phyloP scores from a whole-genome alignment of 352 stramenopile species.

The Thalassiosira mediterranea region DNA sequence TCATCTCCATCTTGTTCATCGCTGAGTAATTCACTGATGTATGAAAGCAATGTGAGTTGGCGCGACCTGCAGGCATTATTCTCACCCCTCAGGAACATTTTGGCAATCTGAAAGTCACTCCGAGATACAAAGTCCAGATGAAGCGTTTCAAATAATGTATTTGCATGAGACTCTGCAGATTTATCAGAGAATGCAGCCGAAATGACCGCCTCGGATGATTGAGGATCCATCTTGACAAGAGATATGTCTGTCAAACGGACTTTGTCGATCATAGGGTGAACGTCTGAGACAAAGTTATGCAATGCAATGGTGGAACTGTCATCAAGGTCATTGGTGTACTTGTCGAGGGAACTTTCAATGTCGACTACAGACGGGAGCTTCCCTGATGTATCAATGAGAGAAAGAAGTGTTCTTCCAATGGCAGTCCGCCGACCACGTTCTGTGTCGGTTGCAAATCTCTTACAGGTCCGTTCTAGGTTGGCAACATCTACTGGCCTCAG shows the following conservation, averaged over 20 bases:
- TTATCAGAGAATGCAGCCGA: neutral
- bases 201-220: constrained; percentile 1
- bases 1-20: constrained; percentile 11
- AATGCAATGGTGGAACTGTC: constrained; percentile 13
- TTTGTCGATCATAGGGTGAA: neutral
- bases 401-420: constrained; percentile 8
- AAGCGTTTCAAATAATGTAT: too few relatives aligned
- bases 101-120: constrained; percentile 6
- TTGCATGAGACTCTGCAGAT: constrained; percentile 4
- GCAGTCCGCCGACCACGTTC: constrained; percentile 17
- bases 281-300: neutral
- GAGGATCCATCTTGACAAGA: constrained; percentile 5
- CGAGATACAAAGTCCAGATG: too few relatives aligned
- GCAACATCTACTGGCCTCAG: constrained; percentile 23
- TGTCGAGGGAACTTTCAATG: constrained; percentile 11
- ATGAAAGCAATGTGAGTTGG: too few relatives aligned
- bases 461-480: constrained; percentile 25
- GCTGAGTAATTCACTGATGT: neutral
- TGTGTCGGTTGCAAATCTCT: constrained; percentile 12
- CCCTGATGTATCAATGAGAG: too few relatives aligned
- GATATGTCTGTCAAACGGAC: constrained; percentile 6
- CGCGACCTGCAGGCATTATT: too few relatives aligned
- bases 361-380: neutral
- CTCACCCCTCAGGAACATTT: neutral
- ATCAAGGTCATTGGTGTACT: constrained; percentile 13